These are phyloP conservation scores for grape (Vitis vinifera) DNA, from an alignment of 164 flowering plant species.

Conservation along the genomic window ASM3070453v1 NC_081817.1:23838001-23838500, in stretches of 20 bases:
- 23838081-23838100: background rate
- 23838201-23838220: background rate
- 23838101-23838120: slow-evolving; percentile 3
- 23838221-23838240: background rate
- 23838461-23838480: slow-evolving; percentile 2
- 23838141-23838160: slow-evolving; percentile 6
- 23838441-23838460: slow-evolving; percentile 13
- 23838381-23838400: background rate
- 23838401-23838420: slow-evolving; percentile 4
- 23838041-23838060: slow-evolving; percentile 5
- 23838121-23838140: background rate
- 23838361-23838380: slow-evolving; percentile 1
- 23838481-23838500: background rate
- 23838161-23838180: slow-evolving; percentile 29
- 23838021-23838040: slow-evolving; percentile 16
- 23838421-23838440: slow-evolving; percentile 6
- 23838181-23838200: slow-evolving; percentile 12
- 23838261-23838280: slow-evolving; percentile 2
- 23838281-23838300: background rate
- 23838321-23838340: background rate
- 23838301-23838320: background rate
- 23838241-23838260: slow-evolving; percentile 10
- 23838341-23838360: background rate
- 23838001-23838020: slow-evolving; percentile 19
- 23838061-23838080: background rate